Evolutionary conservation across 768 basidiomycete genomes (phyloP), one percentile per base, ranked within the genome.

Genomic region (Rhodosporidiobolus sp.): DNA sequence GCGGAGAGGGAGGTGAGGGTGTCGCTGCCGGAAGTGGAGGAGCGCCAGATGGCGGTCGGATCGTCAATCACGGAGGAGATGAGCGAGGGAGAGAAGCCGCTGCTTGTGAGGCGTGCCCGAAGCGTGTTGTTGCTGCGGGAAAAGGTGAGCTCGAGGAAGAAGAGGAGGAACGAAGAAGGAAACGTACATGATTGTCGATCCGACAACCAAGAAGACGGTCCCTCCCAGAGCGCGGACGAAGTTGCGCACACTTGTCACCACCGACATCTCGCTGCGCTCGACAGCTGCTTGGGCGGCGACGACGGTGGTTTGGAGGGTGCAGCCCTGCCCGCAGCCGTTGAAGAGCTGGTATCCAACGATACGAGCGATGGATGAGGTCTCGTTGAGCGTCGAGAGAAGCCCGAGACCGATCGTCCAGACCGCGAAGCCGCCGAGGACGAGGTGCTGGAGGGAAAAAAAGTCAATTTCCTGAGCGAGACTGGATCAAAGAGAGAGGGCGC

Each of bases 221-320:
- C 89, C 89, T 28, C 90, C 90, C 6, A 91, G 82, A 65, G 87
- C 81, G 24, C 89, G 85, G 60, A 89, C 83, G 74, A 90, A 89
- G 78, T 88, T 88, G 60, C 88, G 84, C 66, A 87, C 85, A 0
- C 86, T 87, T 0, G 89, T 90, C 0, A 90, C 89, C 17, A 89
- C 88, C 1, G 88, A 87, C 89, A 91, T 90, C 71, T 91, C 89
- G 53, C 83, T 83, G 49, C 89, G 81, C 0, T 86, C 80, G 1
- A 91, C 90, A 34, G 88, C 87, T 0, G 89, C 89, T 78, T 91
- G 90, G 12, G 86, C 87, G 0, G 88, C 88, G 14, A 89, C 86
- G 32, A 80, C 63, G 49, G 67, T 75, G 34, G 66, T 64, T 72
- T 80, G 78, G 19, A 76, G 73, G 4, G 80, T 83, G 78, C 86